Evolutionary conservation across 2,329 filamentous ascomycete genomes (phyloP).

Genomic region (Cercospora sp.): DNA sequence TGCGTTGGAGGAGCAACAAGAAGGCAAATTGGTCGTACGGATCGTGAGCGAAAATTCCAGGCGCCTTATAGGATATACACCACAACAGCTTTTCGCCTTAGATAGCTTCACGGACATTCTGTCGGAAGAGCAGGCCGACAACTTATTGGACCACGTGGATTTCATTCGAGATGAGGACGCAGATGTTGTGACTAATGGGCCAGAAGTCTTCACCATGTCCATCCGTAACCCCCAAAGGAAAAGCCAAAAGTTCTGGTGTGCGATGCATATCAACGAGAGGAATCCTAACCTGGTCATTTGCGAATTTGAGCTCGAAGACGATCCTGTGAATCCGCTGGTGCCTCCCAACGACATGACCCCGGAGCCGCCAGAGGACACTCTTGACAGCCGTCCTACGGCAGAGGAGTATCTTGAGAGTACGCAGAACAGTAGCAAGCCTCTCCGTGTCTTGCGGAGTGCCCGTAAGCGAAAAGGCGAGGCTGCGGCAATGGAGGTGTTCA

Average conservation of each 20-base stretch:
- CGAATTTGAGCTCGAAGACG: constrained; percentile 86
- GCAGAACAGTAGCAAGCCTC: constrained; percentile 69
- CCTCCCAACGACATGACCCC: constrained; percentile 61
- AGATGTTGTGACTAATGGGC: constrained; percentile 72
- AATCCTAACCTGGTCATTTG: constrained; percentile 75
- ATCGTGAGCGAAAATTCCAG: constrained; percentile 81
- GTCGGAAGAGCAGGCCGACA: constrained; percentile 79
- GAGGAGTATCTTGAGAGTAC: constrained; percentile 78
- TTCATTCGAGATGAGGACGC: constrained; percentile 82
- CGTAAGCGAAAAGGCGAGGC: constrained; percentile 75
- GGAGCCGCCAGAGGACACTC: constrained; percentile 69
- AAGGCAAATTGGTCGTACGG: constrained; percentile 68
- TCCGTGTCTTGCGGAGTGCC: constrained; percentile 74
- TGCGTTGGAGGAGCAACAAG: constrained; percentile 67
- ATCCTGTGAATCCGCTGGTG: constrained; percentile 65
- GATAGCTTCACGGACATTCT: constrained; percentile 80
- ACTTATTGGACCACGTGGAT: constrained; percentile 80
- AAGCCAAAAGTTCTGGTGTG: constrained; percentile 77
- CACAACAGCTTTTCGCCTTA: constrained; percentile 71
- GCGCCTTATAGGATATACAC: constrained; percentile 72
- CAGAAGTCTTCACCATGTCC: constrained; percentile 80
- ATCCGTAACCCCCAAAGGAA: constrained; percentile 60
- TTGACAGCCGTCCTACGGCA: constrained; percentile 68
- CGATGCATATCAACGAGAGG: constrained; percentile 71
- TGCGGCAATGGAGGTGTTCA: constrained; percentile 85